Percentiles rank a stretch among this genome's conserved stretches.
Conservation (phyloP, 768 basidiomycete genomes). For the Ephemerocybe angulata region DNA sequence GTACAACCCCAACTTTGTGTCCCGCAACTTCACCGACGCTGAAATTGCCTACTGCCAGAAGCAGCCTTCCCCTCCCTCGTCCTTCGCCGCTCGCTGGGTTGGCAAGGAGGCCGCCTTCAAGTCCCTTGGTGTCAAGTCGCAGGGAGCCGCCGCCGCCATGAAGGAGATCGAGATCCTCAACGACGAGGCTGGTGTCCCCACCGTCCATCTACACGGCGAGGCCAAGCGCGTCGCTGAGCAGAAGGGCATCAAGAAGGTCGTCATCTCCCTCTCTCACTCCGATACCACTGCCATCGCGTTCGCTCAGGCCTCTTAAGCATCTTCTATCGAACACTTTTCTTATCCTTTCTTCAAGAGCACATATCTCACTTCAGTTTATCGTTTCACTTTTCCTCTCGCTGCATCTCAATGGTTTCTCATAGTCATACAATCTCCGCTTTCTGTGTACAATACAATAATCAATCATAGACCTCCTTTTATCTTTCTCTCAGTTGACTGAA, state of each 20-base stretch:
- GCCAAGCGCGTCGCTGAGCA: constrained; percentile 68
- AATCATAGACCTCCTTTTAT: too few species aligned
- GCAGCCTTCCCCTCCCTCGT: constrained; percentile 85
- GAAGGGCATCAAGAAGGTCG: constrained; percentile 70
- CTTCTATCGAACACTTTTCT: neutral
- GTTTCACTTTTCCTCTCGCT: neutral
- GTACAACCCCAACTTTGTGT: constrained; percentile 79
- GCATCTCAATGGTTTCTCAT: too few species aligned
- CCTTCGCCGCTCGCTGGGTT: constrained; percentile 95
- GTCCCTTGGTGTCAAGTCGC: constrained; percentile 82
- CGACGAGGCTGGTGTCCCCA: constrained; percentile 72
- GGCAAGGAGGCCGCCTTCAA: constrained; percentile 99
- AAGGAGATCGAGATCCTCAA: constrained; percentile 96
- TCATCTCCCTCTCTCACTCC: constrained; percentile 90
- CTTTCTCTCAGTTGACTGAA: too few species aligned
- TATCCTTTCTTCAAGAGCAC: neutral
- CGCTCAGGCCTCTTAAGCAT: constrained; percentile 60
- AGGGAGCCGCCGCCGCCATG: constrained; percentile 93
- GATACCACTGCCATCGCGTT: constrained; percentile 90
- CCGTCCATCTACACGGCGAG: constrained; percentile 73
- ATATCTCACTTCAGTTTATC: neutral
- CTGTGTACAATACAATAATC: too few species aligned
- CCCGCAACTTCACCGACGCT: constrained; percentile 88
- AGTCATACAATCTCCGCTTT: too few species aligned
- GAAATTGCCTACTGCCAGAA: constrained; percentile 83